Evolutionary conservation across 495 filamentous ascomycete species (phyloP), one percentile per base, ranked within the genome.

Genomic region (Halenospora varia): DNA sequence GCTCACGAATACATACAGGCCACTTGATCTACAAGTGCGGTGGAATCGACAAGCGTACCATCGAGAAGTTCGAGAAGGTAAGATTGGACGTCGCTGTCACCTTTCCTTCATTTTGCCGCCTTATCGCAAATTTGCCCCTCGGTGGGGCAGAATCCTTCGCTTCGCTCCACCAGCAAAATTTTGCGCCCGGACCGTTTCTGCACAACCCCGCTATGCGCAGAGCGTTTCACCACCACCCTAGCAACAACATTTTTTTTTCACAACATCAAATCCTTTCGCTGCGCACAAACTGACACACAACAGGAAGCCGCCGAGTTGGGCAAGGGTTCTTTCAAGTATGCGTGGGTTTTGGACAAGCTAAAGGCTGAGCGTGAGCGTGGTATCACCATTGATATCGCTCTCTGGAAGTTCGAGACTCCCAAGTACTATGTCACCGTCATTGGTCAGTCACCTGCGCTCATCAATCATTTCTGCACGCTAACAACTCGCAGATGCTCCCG

Each of bases 61-160:
- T 98, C 73, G 95, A 98, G 88, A 98, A 98, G 88, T 98, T 98
- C 84, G 94, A 98, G 91, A 98, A 98, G 89, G 89, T 93, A 72
- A 77, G 85, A 19, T 41, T 44, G 10, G 22, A 8, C 13, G 44
- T 24, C 29, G 49, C 50, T 62, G 53, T 25, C 25, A 2, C 25
- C 22, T 56, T 60, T 59, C 50, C 55, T 60, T 29, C 50, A 52
- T 55, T 61, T 57, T 56, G 26, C 26, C 53, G 25, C 20, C 62
- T 65, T 65, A 66, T 61, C 58, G 57, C 56, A 55, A 52, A 29
- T 44, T 62, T 63, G 55, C 64, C 64, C 64, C 62, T 62, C 59
- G 50, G 62, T 58, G 65, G 65, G 65, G 62, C 25, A 62, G 35
- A 62, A 44, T 25, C 10, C 10, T 50, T 59, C 57, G 62, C 62